A percentile compares a stretch with the other conserved stretches of the same genome.
Conservation (phyloP, 768 basidiomycete genomes). For the Boletus sensibilis region DNA sequence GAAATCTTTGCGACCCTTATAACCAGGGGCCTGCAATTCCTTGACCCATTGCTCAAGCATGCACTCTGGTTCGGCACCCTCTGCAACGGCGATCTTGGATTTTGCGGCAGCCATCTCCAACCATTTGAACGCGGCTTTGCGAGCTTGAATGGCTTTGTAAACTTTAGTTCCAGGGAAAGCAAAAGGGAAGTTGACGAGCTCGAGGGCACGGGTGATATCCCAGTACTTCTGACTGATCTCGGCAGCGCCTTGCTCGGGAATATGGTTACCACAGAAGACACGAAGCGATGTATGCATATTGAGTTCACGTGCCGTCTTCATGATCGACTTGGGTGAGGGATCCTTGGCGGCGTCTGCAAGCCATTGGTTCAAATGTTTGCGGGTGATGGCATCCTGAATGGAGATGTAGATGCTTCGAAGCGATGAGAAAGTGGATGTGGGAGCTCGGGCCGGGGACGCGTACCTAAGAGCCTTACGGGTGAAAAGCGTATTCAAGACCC, state of each 20-base stretch:
- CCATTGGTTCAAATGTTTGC: constrained; percentile 76
- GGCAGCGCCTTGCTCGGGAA: constrained; percentile 71
- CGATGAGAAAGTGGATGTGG: neutral
- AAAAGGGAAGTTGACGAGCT: constrained; percentile 98
- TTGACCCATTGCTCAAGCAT: constrained; percentile 92
- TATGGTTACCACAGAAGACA: constrained; percentile 92
- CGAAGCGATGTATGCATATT: constrained; percentile 98
- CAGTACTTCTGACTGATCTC: constrained; percentile 95
- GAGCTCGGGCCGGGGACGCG: constrained; percentile 17
- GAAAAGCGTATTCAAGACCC: constrained; percentile 86
- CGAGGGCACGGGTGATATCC: constrained; percentile 91
- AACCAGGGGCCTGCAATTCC: constrained; percentile 58
- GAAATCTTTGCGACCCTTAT: constrained; percentile 83
- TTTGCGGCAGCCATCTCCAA: constrained; percentile 74
- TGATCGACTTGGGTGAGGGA: constrained; percentile 56
- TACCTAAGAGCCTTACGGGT: constrained; percentile 92
- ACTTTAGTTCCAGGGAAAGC: constrained; percentile 95
- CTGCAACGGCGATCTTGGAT: constrained; percentile 80
- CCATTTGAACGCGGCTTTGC: constrained; percentile 81
- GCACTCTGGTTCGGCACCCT: constrained; percentile 78
- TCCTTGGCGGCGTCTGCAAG: constrained; percentile 52
- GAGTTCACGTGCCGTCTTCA: constrained; percentile 88
- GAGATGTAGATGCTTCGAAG: constrained; percentile 69
- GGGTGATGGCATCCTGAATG: constrained; percentile 81
- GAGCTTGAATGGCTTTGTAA: constrained; percentile 87